These are phyloP conservation scores for Phytophthora litchii DNA, from an alignment of 352 stramenopile species.

Conservation along the genomic window DNA sequence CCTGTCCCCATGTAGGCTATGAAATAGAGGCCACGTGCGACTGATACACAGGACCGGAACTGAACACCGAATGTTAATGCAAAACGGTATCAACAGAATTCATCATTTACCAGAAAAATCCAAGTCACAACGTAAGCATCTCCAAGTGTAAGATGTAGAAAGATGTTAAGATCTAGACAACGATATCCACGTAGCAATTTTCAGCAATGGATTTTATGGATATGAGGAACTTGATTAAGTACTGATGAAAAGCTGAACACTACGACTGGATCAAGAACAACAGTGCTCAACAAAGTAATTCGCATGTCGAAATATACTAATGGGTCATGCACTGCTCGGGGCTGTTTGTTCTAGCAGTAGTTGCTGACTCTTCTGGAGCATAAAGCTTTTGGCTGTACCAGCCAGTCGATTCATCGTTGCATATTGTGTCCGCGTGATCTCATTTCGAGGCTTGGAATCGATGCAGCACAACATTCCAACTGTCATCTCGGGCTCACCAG, in stretches of 20 bases:
- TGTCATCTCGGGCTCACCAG: conserved; percentile 9
- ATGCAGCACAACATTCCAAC: conserved; percentile 44
- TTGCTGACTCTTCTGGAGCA: conserved; percentile 21
- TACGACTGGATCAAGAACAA: too few relatives aligned
- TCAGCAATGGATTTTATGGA: too few relatives aligned
- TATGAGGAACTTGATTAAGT: too few relatives aligned
- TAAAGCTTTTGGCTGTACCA: conserved; percentile 18
- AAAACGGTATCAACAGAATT: neutral
- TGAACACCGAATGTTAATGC: neutral
- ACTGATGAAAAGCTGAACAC: too few relatives aligned
- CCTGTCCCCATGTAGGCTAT: neutral
- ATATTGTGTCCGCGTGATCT: conserved; percentile 45
- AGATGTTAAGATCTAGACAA: too few relatives aligned
- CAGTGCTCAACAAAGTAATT: too few relatives aligned
- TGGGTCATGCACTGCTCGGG: neutral
- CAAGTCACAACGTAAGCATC: too few relatives aligned
- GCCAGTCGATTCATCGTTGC: conserved; percentile 29
- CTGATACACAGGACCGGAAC: neutral
- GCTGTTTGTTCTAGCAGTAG: conserved; percentile 8
- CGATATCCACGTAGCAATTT: too few relatives aligned
- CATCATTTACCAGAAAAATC: neutral
- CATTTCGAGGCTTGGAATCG: conserved; percentile 25
- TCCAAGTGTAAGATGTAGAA: too few relatives aligned
- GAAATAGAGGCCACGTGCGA: neutral
- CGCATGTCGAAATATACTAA: too few relatives aligned